Evolutionary conservation across 768 basidiomycete species (phyloP), one percentile per base, ranked within the genome.

Genomic region (Clathrus columnatus): DNA sequence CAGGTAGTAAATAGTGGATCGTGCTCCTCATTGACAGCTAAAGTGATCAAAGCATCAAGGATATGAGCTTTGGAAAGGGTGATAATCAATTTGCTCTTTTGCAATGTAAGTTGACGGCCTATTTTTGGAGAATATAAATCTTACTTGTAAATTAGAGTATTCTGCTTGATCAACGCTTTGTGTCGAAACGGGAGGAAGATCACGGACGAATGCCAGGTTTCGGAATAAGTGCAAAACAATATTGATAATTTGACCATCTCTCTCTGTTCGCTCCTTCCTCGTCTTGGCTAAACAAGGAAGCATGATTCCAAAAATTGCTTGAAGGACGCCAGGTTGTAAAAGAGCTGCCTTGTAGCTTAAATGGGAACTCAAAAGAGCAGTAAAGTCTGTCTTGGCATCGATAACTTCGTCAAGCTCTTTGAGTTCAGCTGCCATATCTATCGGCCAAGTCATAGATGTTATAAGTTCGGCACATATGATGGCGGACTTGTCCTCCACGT

Each of bases 381-480:
- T 91, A 69, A 93, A 98, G 67, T 99, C 96, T 16, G 90, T 82
- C 17, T 84, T 82, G 58, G 79, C 81, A 68, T 89, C 88, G 18
- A 81, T 61, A 36, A 85, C 88, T 44, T 92, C 88, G 65, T 87
- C 85, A 52, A 97, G 81, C 64, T 98, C 96, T 62, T 87, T 88
- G 60, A 99, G 75, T 69, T 98, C 96, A 63, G 91, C 88, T 0
- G 91, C 88, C 59, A 98, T 75, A 68, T 98, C 91, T 52, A 99
- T 95, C 0, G 96, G 96, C 96, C 96, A 99, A 1, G 95, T 98
- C 89, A 99, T 90, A 0, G 94, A 93, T 0, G 91, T 89, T 66
- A 98, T 84, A 21, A 99, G 74, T 66, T 98, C 96, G 7, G 83
- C 85, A 60, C 85, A 87, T 0, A 84, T 81, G 24, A 95, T 78